These are phyloP conservation scores for Colletotrichum limetticola DNA, from an alignment of 2,329 filamentous ascomycete species.

Conservation along the genomic window DNA sequence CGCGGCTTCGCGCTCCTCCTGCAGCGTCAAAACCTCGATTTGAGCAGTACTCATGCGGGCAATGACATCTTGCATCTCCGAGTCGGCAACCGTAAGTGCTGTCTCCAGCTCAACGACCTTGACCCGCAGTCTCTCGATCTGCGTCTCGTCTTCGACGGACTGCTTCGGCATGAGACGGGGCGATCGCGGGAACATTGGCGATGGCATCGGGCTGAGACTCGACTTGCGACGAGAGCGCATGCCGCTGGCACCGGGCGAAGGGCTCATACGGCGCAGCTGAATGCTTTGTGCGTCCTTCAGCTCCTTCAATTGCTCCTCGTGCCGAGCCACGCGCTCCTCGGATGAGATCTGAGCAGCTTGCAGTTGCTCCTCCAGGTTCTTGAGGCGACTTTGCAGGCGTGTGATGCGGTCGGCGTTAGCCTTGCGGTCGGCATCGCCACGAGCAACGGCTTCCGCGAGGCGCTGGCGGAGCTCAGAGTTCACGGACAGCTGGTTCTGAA, in stretches of 20 bases:
- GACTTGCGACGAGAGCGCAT: slow-evolving; percentile 46
- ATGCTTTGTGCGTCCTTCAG: slow-evolving; percentile 81
- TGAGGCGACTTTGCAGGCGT: slow-evolving; percentile 83
- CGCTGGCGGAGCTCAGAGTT: slow-evolving; percentile 82
- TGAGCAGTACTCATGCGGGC: slow-evolving; percentile 83
- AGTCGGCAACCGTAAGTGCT: slow-evolving; percentile 68
- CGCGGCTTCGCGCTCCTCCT: slow-evolving; percentile 79
- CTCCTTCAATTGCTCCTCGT: slow-evolving; percentile 85
- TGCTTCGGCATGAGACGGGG: slow-evolving; percentile 66
- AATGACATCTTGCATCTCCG: slow-evolving; percentile 85
- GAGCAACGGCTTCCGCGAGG: slow-evolving; percentile 80
- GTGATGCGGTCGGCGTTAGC: slow-evolving; percentile 85
- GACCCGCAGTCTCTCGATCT: slow-evolving; percentile 80
- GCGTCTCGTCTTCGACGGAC: slow-evolving; percentile 77
- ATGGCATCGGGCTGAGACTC: slow-evolving; percentile 47
- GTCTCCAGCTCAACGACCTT: slow-evolving; percentile 88
- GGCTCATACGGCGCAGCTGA: slow-evolving; percentile 80
- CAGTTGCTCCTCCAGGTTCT: slow-evolving; percentile 84
- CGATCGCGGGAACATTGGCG: slow-evolving; percentile 53
- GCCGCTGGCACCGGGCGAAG: slow-evolving; percentile 44
- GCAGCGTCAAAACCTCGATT: slow-evolving; percentile 84
- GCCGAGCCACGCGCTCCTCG: slow-evolving; percentile 83
- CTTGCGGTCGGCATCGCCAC: slow-evolving; percentile 86
- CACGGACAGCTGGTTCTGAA: slow-evolving; percentile 81
- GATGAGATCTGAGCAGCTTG: slow-evolving; percentile 85